These are phyloP conservation scores for Trypanosoma caninum DNA, from an alignment of 208 protist genomes.

Conservation along the genomic window DNA sequence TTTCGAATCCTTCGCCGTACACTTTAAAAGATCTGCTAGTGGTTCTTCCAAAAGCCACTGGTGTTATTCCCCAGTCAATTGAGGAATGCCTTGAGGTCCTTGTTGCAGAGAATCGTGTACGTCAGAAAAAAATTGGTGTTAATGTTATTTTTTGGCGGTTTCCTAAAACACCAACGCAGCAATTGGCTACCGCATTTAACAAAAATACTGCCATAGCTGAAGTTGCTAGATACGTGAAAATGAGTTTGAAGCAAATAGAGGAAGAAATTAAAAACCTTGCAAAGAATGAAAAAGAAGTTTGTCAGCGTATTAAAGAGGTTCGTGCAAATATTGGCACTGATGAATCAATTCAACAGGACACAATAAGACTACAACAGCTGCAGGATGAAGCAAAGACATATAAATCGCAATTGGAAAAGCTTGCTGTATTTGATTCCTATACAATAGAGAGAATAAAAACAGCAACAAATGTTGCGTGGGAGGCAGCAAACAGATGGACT, in stretches of 20 bases:
- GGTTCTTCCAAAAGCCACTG: conserved; percentile 59
- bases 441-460: conserved; percentile 26
- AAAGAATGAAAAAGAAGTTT: conserved; percentile 7
- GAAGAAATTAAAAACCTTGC: conserved; percentile 3
- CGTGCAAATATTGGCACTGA: conserved; percentile 19
- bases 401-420: conserved; percentile 14
- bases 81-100: conserved; percentile 79
- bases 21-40: conserved; percentile 75
- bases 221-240: conserved; percentile 20
- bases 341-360: conserved; percentile 10
- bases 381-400: conserved; percentile 16
- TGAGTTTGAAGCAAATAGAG: conserved; percentile 9
- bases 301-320: conserved; percentile 11
- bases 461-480: conserved; percentile 30
- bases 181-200: conserved; percentile 12
- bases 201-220: neutral
- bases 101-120: conserved; percentile 58
- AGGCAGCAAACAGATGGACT: conserved; percentile 78
- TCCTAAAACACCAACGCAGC: conserved; percentile 38
- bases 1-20: conserved; percentile 57
- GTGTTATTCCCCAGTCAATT: conserved; percentile 80
- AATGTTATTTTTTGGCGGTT: conserved; percentile 83
- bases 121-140: conserved; percentile 71
- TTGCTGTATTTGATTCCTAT: conserved; percentile 29
- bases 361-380: conserved; percentile 4